These are phyloP conservation scores for Gautieria morchelliformis DNA, from an alignment of 768 basidiomycete genomes.

Conservation along the genomic window DNA sequence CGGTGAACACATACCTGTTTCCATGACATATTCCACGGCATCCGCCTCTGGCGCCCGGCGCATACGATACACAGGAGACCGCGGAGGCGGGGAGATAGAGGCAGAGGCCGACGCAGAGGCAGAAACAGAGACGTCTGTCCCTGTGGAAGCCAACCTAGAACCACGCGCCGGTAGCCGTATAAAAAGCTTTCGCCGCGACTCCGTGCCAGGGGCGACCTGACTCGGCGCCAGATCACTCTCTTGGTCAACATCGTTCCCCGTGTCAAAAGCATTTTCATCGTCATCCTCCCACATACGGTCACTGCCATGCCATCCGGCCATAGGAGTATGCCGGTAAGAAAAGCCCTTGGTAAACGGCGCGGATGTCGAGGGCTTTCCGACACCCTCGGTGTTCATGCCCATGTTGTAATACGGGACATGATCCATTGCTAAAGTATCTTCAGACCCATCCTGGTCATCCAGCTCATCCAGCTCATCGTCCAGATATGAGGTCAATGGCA, in stretches of 20 bases:
- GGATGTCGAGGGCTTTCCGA: not conserved
- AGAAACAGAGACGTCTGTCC: not conserved
- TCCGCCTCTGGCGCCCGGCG: not conserved
- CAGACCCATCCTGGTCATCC: not conserved
- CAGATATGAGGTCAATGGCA: not conserved
- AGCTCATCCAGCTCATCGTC: not conserved
- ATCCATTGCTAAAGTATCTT: not conserved
- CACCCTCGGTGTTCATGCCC: not conserved
- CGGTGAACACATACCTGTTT: no score
- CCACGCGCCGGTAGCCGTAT: not conserved
- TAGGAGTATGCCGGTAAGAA: not conserved
- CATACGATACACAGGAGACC: not conserved
- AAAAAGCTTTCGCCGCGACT: not conserved
- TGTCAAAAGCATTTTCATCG: not conserved
- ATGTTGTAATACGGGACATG: no score
- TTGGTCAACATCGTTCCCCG: not conserved
- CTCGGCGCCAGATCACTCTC: not conserved
- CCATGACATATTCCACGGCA: no score
- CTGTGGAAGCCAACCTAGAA: not conserved
- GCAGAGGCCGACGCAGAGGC: not conserved
- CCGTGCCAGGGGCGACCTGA: not conserved
- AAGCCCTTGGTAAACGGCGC: not conserved
- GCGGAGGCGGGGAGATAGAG: not conserved
- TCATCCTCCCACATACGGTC: not conserved
- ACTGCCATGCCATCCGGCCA: not conserved